These are phyloP conservation scores for Zygoascus tannicola DNA, from an alignment of 805 yeast species.

Conservation along the genomic window DNA sequence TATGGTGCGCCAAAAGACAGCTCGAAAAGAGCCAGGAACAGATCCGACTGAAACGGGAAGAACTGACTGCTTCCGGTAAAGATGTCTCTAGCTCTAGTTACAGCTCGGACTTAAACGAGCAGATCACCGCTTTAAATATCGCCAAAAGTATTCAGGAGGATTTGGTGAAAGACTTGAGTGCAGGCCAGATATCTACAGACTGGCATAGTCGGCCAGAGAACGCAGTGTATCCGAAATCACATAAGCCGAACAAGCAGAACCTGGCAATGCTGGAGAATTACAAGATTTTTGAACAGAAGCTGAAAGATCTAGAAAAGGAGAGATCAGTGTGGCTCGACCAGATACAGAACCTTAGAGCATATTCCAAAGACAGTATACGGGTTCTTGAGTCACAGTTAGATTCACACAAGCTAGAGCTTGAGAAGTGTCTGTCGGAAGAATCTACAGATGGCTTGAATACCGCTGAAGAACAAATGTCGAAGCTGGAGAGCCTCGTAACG, in stretches of 20 bases:
- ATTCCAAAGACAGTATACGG: not conserved
- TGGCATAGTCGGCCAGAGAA: constrained; percentile 48
- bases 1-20: constrained; percentile 56
- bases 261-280: constrained; percentile 41
- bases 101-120: constrained; percentile 3
- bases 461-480: constrained; percentile 14
- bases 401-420: not conserved
- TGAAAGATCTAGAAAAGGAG: constrained; percentile 38
- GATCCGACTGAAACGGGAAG: constrained; percentile 18
- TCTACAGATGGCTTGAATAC: constrained; percentile 19
- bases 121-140: constrained; percentile 24
- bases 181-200: constrained; percentile 52
- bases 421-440: not conserved
- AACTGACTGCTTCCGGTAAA: constrained; percentile 1
- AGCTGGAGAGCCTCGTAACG: constrained; percentile 2
- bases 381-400: not conserved
- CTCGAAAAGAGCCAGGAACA: constrained; percentile 24
- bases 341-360: constrained; percentile 6
- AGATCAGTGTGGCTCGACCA: constrained; percentile 38
- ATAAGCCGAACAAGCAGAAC: constrained; percentile 52
- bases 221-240: constrained; percentile 17
- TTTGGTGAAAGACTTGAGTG: constrained; percentile 45
- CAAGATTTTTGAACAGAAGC: constrained; percentile 36
- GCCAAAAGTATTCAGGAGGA: constrained; percentile 61
- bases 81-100: not conserved